phyloP scores from a whole-genome alignment of 108 stramenopile genomes.

The Skeletonema menzelii region DNA sequence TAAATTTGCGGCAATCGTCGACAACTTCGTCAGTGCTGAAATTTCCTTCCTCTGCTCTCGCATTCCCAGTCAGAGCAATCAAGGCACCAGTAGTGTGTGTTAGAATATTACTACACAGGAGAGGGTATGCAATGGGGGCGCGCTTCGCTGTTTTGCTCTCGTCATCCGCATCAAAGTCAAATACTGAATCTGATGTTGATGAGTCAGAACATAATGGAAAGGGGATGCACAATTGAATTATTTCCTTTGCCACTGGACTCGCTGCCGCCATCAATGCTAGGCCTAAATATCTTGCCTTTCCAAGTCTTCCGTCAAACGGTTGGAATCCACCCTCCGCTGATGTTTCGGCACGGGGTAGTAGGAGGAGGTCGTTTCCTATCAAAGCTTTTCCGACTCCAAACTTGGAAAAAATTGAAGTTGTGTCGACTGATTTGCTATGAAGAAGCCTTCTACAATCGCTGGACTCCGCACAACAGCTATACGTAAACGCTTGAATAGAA shows the following conservation, averaged over 20 bases:
- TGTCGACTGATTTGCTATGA: constrained; percentile 23
- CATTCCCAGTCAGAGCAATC: constrained; percentile 73
- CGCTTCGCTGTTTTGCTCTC: constrained; percentile 35
- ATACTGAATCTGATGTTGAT: constrained; percentile 16
- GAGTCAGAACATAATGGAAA: constrained; percentile 53
- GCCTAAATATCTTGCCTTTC: constrained; percentile 72
- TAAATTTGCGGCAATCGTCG: constrained; percentile 68
- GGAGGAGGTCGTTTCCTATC: constrained; percentile 53
- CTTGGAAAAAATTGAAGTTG: constrained; percentile 51
- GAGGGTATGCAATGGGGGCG: constrained; percentile 75
- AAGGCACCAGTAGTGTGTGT: constrained; percentile 81
- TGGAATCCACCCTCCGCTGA: constrained; percentile 69
- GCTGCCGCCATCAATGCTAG: constrained; percentile 78
- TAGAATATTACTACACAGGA: constrained; percentile 74
- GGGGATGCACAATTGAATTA: constrained; percentile 73
- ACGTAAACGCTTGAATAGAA: constrained; percentile 79
- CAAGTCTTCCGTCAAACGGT: constrained; percentile 78
- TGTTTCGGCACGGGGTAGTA: constrained; percentile 59
- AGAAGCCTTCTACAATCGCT: constrained; percentile 60
- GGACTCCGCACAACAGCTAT: constrained; percentile 76
- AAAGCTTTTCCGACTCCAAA: constrained; percentile 64
- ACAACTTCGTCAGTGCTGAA: constrained; percentile 52
- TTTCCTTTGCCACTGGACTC: constrained; percentile 76
- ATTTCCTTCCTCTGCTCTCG: constrained; percentile 59
- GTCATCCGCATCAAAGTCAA: constrained; percentile 17